These are phyloP conservation scores for Polytolypa hystricis DNA, from an alignment of 2,329 filamentous ascomycete genomes.

Conservation along the genomic window DNA sequence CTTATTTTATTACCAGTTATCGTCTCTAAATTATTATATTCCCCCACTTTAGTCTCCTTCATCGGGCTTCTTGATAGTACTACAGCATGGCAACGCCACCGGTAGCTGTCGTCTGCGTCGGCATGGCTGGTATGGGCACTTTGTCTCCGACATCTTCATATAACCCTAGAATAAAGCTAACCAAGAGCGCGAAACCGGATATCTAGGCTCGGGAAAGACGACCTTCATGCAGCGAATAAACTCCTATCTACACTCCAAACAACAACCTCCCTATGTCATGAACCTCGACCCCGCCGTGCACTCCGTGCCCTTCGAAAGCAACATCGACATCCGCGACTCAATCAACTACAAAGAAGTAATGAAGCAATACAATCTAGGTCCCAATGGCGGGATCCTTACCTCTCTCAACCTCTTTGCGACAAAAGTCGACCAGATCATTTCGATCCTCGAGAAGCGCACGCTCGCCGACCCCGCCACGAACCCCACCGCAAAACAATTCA, in stretches of 20 bases:
- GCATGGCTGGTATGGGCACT: constrained; percentile 84
- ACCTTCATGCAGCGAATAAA: constrained; percentile 99
- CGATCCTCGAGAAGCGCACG: constrained; percentile 79
- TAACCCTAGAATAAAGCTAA: no score
- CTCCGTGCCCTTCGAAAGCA: constrained; percentile 86
- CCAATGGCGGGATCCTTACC: constrained; percentile 93
- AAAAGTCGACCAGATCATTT: constrained; percentile 91
- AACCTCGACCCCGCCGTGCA: constrained; percentile 95
- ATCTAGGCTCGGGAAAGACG: constrained; percentile 83
- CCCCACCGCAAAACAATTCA: constrained; percentile 46
- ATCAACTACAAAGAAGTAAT: constrained; percentile 99
- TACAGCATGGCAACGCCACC: constrained; percentile 44
- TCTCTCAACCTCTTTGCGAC: constrained; percentile 94
- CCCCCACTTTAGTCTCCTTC: neutral
- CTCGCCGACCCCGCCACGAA: constrained; percentile 45
- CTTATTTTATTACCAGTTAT: no score
- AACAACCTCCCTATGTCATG: constrained; percentile 80
- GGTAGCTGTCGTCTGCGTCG: constrained; percentile 80
- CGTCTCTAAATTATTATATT: no score
- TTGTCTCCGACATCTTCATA: constrained; percentile 1
- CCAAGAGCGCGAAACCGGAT: constrained; percentile 6
- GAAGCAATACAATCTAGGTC: constrained; percentile 96
- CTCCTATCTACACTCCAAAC: constrained; percentile 72
- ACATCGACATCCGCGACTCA: constrained; percentile 97
- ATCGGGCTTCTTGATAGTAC: neutral